Base-by-base conservation (phyloP, 345 rosid species). In the Rubroshorea leprosula region DNA sequence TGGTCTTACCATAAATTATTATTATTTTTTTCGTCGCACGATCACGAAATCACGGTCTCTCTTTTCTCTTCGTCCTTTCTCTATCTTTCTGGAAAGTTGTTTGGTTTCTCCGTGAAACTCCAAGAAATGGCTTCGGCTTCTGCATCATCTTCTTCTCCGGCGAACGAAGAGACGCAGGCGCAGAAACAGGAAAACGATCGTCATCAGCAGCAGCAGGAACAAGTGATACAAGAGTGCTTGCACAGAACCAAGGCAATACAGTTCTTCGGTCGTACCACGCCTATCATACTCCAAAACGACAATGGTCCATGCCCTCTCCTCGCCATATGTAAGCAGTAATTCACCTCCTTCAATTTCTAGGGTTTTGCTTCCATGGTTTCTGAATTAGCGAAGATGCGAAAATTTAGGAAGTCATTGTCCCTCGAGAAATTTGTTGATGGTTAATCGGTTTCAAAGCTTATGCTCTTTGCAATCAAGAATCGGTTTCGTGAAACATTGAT, bases 221-320 rank as follows among this genome's bases (percentile, higher is more conserved):
- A 17, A 67, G 41, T 2, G 41, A 35, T 35, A 35, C 68, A 47
- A 59, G 93, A 86, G 70, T 74, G 82, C 64, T 27, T 76, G 46
- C 76, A 93, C 71, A 89, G 75, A 74, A 83, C 94, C 27, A 93
- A 93, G 75, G 72, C 80, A 62, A 76, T 93, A 60, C 86, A 83
- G 75, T 89, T 93, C 74, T 72, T 87, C 25, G 97, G 96, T 23
- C 81, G 97, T 51, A 73, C 79, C 48, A 89, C 96, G 48, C 97
- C 97, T n/a, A 79, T 93, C 68, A 62, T 93, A 60, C 97, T 93
- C 64, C 97, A 93, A 61, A 93, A 89, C 76, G 97, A 89, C 73
- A 93, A 93, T 73, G 99, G 99, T 61, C 97, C 99, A 47, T 93
- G 99, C 62, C 99, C 99, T 72, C 80, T 89, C 31, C 87, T 93